Evolutionary conservation across 2,329 filamentous ascomycete genomes (phyloP).

Genomic region (Tolypocladium cylindrosporum): DNA sequence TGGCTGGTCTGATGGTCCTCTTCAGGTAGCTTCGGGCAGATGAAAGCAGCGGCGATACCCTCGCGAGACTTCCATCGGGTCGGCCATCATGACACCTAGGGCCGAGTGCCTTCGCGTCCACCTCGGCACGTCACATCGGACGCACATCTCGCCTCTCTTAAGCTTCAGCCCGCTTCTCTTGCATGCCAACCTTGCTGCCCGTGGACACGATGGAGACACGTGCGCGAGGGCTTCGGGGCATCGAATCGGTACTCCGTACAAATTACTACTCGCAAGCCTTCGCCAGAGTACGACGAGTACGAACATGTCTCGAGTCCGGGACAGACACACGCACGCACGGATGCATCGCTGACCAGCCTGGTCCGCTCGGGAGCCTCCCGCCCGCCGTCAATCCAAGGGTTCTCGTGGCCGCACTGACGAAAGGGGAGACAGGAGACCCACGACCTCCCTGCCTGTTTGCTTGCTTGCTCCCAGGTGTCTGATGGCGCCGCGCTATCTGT

Average conservation of each 20-base stretch:
- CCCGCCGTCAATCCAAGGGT: not conserved
- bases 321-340: not conserved
- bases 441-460: no score
- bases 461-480: not conserved
- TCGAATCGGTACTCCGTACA: no score
- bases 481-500: not conserved
- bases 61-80: no score
- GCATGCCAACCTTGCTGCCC: not conserved
- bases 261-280: no score
- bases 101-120: no score
- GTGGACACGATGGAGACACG: not conserved
- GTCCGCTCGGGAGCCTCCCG: not conserved
- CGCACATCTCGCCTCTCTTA: not conserved
- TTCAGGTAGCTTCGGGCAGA: no score
- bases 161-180: not conserved
- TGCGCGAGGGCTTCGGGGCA: not conserved
- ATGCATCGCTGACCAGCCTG: not conserved
- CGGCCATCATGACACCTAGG: no score
- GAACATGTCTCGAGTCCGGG: no score
- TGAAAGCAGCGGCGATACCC: not conserved
- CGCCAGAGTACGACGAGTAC: no score
- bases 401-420: not conserved
- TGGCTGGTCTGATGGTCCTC: no score
- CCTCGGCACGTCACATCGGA: not conserved
- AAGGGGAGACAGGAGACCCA: not conserved